Base-by-base conservation (phyloP, 2,329 filamentous ascomycete species). In the Clonostachys byssicola region DNA sequence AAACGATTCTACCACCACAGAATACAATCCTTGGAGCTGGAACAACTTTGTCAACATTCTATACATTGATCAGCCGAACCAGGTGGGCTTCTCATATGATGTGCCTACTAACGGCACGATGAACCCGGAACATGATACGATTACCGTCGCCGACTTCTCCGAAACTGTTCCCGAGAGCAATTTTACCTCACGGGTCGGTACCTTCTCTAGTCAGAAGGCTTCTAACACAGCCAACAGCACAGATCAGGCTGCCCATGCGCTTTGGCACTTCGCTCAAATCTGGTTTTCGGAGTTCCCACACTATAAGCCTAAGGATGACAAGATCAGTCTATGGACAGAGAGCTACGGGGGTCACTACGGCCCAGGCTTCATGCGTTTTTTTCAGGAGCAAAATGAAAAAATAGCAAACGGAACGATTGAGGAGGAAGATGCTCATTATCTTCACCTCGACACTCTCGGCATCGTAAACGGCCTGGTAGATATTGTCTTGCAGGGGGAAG, bases 381-480 rank as follows among this genome's bases (percentile, higher is more conserved):
- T 76, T 66, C 75, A 85, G 58, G 60, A 78, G 47, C 83, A 89
- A 62, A 90, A 89, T 51, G 61, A 70, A n/a, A 71, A 69, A 50
- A 62, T 66, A 39, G 45, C 48, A 1, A 56, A 60, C 38, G 61
- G 62, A 12, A 60, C 53, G 2, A 54, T 61, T 17, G 53, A 52
- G 7, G 55, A 56, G 34, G 73, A 78, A 33, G 56, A 63, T 10
- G 77, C 74, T 47, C 77, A 81, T 5, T 64, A 71, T 3, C 50
- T 80, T 4, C 62, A 77, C 5, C 68, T 90, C 6, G 71, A 72
- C 16, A 80, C 84, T 0, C 65, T 90, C 1, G 85, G 85, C 34
- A 85, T 90, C 50, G 71, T 88, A 49, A 88, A 89, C 61, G 86
- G 85, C 10, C 78, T 83, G 50, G 67, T 89, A 18, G 87, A 90